phyloP scores from a whole-genome alignment of 345 rosid species.

The Anacardium occidentale region DNA sequence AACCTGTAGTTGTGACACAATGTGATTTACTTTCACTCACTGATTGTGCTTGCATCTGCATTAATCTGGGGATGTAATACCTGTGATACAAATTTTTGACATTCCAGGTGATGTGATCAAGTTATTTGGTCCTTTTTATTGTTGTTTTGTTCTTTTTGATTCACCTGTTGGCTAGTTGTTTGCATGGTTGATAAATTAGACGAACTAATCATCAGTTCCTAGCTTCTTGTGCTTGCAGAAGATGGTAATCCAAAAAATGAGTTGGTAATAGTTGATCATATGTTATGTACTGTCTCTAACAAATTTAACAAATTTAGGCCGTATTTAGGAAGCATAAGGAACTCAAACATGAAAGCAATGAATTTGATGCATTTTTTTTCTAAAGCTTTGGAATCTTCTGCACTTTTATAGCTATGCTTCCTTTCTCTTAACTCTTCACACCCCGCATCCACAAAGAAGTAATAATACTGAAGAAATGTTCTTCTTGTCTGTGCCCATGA shows the following conservation, averaged over 20 bases:
- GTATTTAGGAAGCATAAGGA: no score
- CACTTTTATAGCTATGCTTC: no score
- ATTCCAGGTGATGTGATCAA: slow-evolving; percentile 57
- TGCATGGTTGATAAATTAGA: slow-evolving; percentile 12
- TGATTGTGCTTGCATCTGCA: slow-evolving; percentile 53
- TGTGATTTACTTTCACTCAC: slow-evolving; percentile 63
- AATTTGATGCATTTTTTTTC: neutral
- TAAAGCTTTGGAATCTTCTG: neutral
- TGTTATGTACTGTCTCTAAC: no score
- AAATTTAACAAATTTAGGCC: no score
- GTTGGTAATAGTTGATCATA: slow-evolving; percentile 43
- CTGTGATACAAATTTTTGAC: slow-evolving; percentile 69
- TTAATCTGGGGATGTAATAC: slow-evolving; percentile 67
- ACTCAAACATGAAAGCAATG: neutral
- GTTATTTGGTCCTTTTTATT: neutral
- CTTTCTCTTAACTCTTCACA: no score
- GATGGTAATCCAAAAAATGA: slow-evolving; percentile 48
- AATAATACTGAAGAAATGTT: no score
- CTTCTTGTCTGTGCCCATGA: neutral
- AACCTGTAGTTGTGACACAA: slow-evolving; percentile 79
- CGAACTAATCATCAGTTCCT: neutral
- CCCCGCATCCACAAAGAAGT: neutral
- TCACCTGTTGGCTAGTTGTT: neutral
- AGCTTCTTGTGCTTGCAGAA: slow-evolving; percentile 37
- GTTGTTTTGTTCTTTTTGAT: neutral